Evolutionary conservation across 2,329 filamentous ascomycete genomes (phyloP).

Genomic region (Fusarium bulbicola): DNA sequence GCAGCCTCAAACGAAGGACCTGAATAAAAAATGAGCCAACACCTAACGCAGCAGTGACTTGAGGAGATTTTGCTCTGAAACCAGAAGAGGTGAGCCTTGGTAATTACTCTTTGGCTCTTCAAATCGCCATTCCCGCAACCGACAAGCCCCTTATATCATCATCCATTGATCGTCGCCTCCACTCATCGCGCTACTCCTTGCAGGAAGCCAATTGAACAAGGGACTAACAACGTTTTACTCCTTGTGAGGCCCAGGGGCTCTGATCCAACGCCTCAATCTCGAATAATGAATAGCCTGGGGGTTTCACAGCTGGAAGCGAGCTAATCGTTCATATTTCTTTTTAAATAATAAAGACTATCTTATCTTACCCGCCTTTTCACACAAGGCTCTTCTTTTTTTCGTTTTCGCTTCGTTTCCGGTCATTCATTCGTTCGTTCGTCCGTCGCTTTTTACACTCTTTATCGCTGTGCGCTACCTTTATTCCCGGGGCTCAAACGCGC

Average conservation of each 20-base stretch:
- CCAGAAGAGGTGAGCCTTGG: background rate
- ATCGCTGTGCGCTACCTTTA: conserved; percentile 6
- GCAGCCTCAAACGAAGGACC: background rate
- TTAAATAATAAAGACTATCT: conserved; percentile 20
- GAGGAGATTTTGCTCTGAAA: background rate
- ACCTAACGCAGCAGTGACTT: background rate
- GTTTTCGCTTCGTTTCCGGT: background rate
- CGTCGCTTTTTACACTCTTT: conserved; percentile 1
- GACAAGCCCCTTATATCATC: conserved; percentile 20
- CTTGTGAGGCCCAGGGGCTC: conserved; percentile 18
- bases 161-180: conserved; percentile 1
- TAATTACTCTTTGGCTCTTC: background rate
- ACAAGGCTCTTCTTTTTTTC: background rate
- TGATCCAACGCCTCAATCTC: conserved; percentile 3
- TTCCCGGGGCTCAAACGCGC: background rate
- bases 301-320: conserved; percentile 15
- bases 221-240: conserved; percentile 4
- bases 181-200: background rate
- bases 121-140: conserved; percentile 12
- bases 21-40: background rate
- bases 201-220: conserved; percentile 15
- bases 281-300: background rate
- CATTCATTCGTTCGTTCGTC: conserved; percentile 13
- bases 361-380: background rate
- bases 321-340: background rate